phyloP scores from a whole-genome alignment of 2,329 filamentous ascomycete genomes.

The Niveomyces coronatus region DNA sequence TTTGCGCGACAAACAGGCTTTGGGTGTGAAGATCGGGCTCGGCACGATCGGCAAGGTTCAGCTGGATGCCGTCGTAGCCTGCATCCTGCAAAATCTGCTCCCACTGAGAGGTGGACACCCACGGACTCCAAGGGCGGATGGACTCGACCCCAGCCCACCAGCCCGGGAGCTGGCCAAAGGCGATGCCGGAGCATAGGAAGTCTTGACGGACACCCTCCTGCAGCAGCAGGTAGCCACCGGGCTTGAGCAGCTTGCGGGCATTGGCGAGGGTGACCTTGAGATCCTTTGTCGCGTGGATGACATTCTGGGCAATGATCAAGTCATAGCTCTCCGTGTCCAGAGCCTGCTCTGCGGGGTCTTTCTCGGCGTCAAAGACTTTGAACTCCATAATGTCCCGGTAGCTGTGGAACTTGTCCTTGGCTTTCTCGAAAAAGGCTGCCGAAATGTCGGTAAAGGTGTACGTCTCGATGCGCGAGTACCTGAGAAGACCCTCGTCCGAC shows the following conservation, averaged over 20 bases:
- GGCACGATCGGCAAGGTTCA: no score
- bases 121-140: no score
- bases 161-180: slow-evolving; percentile 18
- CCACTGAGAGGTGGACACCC: no score
- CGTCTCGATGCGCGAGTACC: neutral
- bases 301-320: slow-evolving; percentile 17
- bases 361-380: slow-evolving; percentile 15
- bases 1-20: no score
- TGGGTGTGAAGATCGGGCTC: no score
- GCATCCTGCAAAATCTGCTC: no score
- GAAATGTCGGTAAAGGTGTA: slow-evolving; percentile 19
- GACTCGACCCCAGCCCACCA: slow-evolving; percentile 22
- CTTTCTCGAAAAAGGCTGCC: slow-evolving; percentile 14
- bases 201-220: slow-evolving; percentile 16
- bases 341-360: neutral
- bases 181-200: slow-evolving; percentile 9
- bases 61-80: no score
- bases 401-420: slow-evolving; percentile 14
- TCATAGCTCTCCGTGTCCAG: no score
- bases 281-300: slow-evolving; percentile 18
- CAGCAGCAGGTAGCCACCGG: slow-evolving; percentile 20
- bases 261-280: slow-evolving; percentile 16
- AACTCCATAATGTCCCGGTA: slow-evolving; percentile 18
- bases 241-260: slow-evolving; percentile 15
- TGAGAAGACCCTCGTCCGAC: no score